Conservation (phyloP, 768 basidiomycete genomes). For the Melanogaster broomeanus region DNA sequence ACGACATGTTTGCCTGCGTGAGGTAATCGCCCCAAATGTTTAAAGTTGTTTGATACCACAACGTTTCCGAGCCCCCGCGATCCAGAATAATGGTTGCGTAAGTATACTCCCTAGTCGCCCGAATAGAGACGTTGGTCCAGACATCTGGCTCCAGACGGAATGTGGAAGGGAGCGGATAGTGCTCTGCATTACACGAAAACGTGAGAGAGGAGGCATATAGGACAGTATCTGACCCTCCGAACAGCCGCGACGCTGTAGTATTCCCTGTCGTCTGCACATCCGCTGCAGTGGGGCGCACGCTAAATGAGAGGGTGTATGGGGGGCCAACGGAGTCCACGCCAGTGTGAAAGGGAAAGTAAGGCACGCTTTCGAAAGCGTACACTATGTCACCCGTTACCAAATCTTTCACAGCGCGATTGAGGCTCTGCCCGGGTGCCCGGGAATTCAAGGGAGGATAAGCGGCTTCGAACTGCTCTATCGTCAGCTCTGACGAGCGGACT, state of each 20-base stretch:
- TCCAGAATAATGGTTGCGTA: constrained; percentile 28
- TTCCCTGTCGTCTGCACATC: constrained; percentile 15
- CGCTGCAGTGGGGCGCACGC: constrained; percentile 31
- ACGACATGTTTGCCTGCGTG: constrained; percentile 43
- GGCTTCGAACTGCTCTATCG: constrained; percentile 36
- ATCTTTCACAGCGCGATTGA: constrained; percentile 40
- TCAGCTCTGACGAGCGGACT: constrained; percentile 34
- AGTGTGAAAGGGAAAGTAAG: constrained; percentile 26
- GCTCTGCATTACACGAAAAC: constrained; percentile 38
- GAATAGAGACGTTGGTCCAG: constrained; percentile 40
- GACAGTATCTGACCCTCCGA: constrained; percentile 37
- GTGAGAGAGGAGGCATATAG: constrained; percentile 40
- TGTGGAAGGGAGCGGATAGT: constrained; percentile 36
- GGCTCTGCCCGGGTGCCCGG: constrained; percentile 44
- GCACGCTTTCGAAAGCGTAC: constrained; percentile 25
- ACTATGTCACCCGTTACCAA: constrained; percentile 28
- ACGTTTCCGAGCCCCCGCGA: constrained; percentile 16
- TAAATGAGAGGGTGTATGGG: constrained; percentile 44
- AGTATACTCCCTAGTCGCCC: constrained; percentile 38
- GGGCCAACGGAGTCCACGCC: constrained; percentile 42
- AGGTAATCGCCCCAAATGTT: constrained; percentile 44
- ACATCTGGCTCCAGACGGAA: constrained; percentile 27
- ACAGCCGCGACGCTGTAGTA: constrained; percentile 24
- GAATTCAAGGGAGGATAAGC: constrained; percentile 39
- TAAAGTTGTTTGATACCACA: constrained; percentile 39